phyloP scores from a whole-genome alignment of 2,329 filamentous ascomycete species.

The Talaromyces sp. region DNA sequence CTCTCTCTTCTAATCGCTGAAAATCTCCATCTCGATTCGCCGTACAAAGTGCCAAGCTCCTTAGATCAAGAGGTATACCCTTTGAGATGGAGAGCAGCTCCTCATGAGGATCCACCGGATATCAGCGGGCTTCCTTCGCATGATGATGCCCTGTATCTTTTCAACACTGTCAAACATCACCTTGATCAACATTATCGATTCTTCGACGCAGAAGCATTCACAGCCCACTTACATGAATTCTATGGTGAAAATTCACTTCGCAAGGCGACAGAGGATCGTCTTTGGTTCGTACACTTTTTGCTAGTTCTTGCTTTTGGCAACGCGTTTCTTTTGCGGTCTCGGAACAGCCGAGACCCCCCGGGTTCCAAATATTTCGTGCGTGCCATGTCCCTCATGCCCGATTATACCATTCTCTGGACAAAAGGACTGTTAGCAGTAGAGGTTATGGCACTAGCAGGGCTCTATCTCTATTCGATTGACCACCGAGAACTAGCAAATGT shows the following conservation, averaged over 20 bases:
- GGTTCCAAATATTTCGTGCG: conserved; percentile 24
- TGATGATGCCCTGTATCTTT: conserved; percentile 26
- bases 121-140: conserved; percentile 38
- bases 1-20: conserved; percentile 28
- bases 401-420: conserved; percentile 38
- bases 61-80: conserved; percentile 34
- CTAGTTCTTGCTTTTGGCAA: conserved; percentile 22
- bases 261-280: conserved; percentile 19
- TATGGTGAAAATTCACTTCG: conserved; percentile 22
- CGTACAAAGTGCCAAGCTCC: conserved; percentile 25
- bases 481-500: conserved; percentile 40
- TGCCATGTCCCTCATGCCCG: conserved; percentile 41
- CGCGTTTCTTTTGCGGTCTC: conserved; percentile 17
- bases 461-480: conserved; percentile 45
- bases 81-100: conserved; percentile 15
- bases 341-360: conserved; percentile 13
- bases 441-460: conserved; percentile 37
- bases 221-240: conserved; percentile 31
- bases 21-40: conserved; percentile 30
- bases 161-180: conserved; percentile 43
- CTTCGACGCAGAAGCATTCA: conserved; percentile 39
- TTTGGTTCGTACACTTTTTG: conserved; percentile 30
- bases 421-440: conserved; percentile 44
- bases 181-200: conserved; percentile 42
- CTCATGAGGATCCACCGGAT: conserved; percentile 29